A percentile compares a stretch with the other conserved stretches of the same genome.
phyloP scores from a whole-genome alignment of 495 filamentous ascomycete species.

The Penicillium atrosanguineum region DNA sequence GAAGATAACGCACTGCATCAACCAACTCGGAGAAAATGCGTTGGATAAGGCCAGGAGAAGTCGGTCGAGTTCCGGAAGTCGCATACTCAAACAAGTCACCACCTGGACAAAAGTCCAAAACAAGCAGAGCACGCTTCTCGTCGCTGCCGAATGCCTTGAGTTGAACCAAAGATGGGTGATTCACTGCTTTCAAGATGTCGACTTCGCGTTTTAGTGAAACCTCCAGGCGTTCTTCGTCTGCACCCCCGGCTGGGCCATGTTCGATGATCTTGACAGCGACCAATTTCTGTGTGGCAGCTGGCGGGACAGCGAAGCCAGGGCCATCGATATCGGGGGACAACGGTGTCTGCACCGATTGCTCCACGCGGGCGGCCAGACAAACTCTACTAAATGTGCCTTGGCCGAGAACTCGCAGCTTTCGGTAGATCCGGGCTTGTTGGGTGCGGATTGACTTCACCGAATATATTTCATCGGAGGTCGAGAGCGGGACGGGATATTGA shows the following conservation, averaged over 20 bases:
- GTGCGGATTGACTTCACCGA: slow-evolving; percentile 46
- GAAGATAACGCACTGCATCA: slow-evolving; percentile 79
- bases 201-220: slow-evolving; percentile 91
- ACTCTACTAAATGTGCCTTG: slow-evolving; percentile 96
- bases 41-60: slow-evolving; percentile 68
- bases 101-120: slow-evolving; percentile 88
- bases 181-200: slow-evolving; percentile 82
- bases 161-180: slow-evolving; percentile 86
- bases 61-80: slow-evolving; percentile 56
- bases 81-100: slow-evolving; percentile 95
- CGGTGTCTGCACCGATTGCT: slow-evolving; percentile 17
- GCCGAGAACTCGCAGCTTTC: slow-evolving; percentile 74
- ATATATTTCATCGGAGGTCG: slow-evolving; percentile 37
- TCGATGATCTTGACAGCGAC: slow-evolving; percentile 96
- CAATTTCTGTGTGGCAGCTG: slow-evolving; percentile 58
- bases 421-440: slow-evolving; percentile 55
- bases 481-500: slow-evolving; percentile 14
- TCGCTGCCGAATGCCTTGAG: slow-evolving; percentile 85
- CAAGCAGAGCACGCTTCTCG: slow-evolving; percentile 73
- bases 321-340: slow-evolving; percentile 31
- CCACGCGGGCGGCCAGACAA: slow-evolving; percentile 72
- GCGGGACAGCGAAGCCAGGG: slow-evolving; percentile 39
- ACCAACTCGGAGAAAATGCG: slow-evolving; percentile 90
- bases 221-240: slow-evolving; percentile 84
- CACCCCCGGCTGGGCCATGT: slow-evolving; percentile 88